A percentile compares a stretch with the other conserved stretches of the same genome.
phyloP scores from a whole-genome alignment of 2,329 filamentous ascomycete species.

The Pestalotiopsis sp. region DNA sequence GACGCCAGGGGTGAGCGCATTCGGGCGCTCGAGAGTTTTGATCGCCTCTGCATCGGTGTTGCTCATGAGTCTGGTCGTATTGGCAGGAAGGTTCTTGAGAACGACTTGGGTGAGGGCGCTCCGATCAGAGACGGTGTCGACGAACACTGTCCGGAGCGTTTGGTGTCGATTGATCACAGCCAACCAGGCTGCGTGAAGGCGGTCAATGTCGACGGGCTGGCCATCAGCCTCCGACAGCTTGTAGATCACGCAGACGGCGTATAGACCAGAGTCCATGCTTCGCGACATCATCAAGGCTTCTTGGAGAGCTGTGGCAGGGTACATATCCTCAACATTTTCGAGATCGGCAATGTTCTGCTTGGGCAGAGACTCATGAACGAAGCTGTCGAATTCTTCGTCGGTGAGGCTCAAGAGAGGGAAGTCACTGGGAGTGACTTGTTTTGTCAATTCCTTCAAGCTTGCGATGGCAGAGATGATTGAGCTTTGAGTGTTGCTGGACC shows the following conservation, averaged over 20 bases:
- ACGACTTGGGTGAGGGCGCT: slow-evolving; percentile 13
- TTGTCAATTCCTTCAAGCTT: not conserved
- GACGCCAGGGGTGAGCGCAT: slow-evolving; percentile 2
- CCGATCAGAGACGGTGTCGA: slow-evolving; percentile 6
- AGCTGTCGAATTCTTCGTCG: slow-evolving; percentile 30
- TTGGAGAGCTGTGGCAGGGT: slow-evolving; percentile 57
- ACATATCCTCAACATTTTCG: slow-evolving; percentile 45
- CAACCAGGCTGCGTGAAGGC: slow-evolving; percentile 1
- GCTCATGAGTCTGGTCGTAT: not conserved
- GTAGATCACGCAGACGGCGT: slow-evolving; percentile 7
- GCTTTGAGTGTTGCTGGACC: slow-evolving; percentile 18
- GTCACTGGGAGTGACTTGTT: slow-evolving; percentile 32
- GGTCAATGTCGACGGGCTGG: slow-evolving; percentile 1
- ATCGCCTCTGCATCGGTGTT: slow-evolving; percentile 6
- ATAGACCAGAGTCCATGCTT: slow-evolving; percentile 12
- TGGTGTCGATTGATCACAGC: slow-evolving; percentile 2
- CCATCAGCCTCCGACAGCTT: not conserved
- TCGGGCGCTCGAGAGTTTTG: not conserved
- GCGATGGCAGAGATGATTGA: slow-evolving; percentile 8
- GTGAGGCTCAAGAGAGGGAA: slow-evolving; percentile 34
- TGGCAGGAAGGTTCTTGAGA: slow-evolving; percentile 5
- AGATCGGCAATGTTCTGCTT: slow-evolving; percentile 13
- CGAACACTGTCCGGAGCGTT: not conserved
- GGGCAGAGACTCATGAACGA: slow-evolving; percentile 17
- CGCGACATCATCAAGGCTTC: slow-evolving; percentile 48